Percentiles rank a stretch among this genome's conserved stretches.
Evolutionary conservation across 2,329 filamentous ascomycete genomes (phyloP).

Genomic region (Ceratocystis huliohia): DNA sequence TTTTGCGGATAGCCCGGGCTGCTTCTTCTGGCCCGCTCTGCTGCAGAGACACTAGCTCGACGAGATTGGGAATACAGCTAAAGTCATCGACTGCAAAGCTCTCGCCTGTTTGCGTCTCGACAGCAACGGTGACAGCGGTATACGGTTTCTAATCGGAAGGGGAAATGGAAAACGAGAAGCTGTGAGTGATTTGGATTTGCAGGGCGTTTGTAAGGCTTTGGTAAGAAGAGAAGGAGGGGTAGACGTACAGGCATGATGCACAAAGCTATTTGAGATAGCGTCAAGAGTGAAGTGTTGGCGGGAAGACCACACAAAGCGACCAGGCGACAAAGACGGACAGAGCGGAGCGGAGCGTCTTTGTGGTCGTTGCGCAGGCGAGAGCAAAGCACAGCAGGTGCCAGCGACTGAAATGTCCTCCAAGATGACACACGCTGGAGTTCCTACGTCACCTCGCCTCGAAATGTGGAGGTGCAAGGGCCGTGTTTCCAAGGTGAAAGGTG

Average conservation of each 20-base stretch:
- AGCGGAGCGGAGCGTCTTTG: neutral
- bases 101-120: constrained; percentile 84
- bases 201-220: neutral
- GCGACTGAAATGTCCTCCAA: neutral
- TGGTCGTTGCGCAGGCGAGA: neutral
- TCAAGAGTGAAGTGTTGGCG: too few species aligned
- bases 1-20: constrained; percentile 85
- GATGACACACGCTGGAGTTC: neutral
- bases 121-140: constrained; percentile 81
- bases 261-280: too few species aligned
- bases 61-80: constrained; percentile 81
- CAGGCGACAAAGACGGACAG: neutral
- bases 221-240: neutral
- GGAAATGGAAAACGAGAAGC: neutral
- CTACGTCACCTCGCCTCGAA: neutral
- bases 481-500: neutral
- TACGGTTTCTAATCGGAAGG: constrained; percentile 53
- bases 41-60: constrained; percentile 88
- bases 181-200: constrained; percentile 4
- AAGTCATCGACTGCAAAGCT: constrained; percentile 82
- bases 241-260: neutral
- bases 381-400: neutral
- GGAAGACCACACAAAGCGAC: too few species aligned
- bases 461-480: constrained; percentile 8
- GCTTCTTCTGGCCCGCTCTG: constrained; percentile 76